Evolutionary conservation across 2,329 filamentous ascomycete genomes (phyloP).

Genomic region (Rhinocladiella similis): DNA sequence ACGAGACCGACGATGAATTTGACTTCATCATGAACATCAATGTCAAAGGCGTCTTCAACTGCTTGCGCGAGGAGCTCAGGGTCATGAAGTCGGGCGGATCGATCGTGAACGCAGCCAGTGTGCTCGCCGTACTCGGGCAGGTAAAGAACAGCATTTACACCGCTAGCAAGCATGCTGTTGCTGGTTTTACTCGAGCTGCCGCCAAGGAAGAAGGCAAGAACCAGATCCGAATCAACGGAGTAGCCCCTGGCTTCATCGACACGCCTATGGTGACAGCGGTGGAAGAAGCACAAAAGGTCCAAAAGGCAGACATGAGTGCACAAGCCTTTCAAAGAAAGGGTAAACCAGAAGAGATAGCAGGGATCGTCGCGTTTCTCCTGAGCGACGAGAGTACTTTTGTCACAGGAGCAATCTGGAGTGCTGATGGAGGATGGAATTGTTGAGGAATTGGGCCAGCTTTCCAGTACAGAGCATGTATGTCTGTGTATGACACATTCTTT

Average conservation of each 20-base stretch:
- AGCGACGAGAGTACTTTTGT: slow-evolving; percentile 48
- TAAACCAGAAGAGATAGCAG: slow-evolving; percentile 39
- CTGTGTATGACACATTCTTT: no score
- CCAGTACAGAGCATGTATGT: no score
- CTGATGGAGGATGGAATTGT: slow-evolving; percentile 48
- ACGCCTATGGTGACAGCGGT: slow-evolving; percentile 85
- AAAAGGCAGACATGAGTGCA: not conserved
- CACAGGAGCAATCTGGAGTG: slow-evolving; percentile 45
- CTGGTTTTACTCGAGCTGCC: slow-evolving; percentile 1
- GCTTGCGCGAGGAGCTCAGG: slow-evolving; percentile 2
- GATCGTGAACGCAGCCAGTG: slow-evolving; percentile 10
- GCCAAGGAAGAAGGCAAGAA: slow-evolving; percentile 6
- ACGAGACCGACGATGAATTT: slow-evolving; percentile 32
- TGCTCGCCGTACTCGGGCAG: slow-evolving; percentile 1
- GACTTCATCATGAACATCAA: slow-evolving; percentile 11
- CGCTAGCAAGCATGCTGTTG: slow-evolving; percentile 10
- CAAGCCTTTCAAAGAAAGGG: slow-evolving; percentile 29
- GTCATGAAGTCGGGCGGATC: slow-evolving; percentile 10
- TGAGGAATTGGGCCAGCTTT: not conserved
- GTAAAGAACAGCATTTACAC: slow-evolving; percentile 1
- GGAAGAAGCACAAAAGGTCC: not conserved
- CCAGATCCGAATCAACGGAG: slow-evolving; percentile 74
- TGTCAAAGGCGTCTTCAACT: slow-evolving; percentile 8
- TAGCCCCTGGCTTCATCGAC: slow-evolving; percentile 73
- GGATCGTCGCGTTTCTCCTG: slow-evolving; percentile 48